phyloP scores from a whole-genome alignment of 345 rosid species.

The Corchorus capsularis region DNA sequence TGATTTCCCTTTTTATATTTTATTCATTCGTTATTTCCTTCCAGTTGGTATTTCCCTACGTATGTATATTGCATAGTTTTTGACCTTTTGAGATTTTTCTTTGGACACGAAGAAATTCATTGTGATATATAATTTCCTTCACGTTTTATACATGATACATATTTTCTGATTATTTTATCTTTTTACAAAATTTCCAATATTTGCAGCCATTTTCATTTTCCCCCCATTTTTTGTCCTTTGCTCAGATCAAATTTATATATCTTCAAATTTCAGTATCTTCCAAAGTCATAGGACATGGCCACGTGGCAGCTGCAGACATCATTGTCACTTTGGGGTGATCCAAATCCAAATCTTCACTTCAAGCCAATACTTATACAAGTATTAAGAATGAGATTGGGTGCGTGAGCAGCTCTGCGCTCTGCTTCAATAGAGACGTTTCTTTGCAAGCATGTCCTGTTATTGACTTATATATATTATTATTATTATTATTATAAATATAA shows the following conservation, averaged over 20 bases:
- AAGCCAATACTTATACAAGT: not conserved
- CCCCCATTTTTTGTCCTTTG: not conserved
- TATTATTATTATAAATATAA: no score
- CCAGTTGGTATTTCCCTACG: not conserved
- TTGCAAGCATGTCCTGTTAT: not conserved
- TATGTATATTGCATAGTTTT: conserved; percentile 26
- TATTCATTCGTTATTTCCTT: conserved; percentile 32
- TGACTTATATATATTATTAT: no score
- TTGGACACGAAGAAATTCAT: not conserved
- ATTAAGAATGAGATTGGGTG: not conserved
- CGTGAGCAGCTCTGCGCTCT: not conserved
- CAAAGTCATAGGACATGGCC: not conserved
- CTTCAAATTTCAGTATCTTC: not conserved
- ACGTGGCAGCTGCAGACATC: not conserved
- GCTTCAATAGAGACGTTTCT: not conserved
- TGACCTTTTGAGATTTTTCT: not conserved
- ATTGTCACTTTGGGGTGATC: not conserved
- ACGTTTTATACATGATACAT: not conserved
- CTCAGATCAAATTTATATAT: not conserved
- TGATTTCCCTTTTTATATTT: not conserved
- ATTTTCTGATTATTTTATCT: not conserved
- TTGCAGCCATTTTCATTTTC: not conserved
- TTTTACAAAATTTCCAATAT: not conserved
- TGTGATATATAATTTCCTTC: not conserved
- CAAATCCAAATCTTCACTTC: no score